Evolutionary conservation across 163 green algal genomes (phyloP).

Genomic region (Scenedesmus sp.): DNA sequence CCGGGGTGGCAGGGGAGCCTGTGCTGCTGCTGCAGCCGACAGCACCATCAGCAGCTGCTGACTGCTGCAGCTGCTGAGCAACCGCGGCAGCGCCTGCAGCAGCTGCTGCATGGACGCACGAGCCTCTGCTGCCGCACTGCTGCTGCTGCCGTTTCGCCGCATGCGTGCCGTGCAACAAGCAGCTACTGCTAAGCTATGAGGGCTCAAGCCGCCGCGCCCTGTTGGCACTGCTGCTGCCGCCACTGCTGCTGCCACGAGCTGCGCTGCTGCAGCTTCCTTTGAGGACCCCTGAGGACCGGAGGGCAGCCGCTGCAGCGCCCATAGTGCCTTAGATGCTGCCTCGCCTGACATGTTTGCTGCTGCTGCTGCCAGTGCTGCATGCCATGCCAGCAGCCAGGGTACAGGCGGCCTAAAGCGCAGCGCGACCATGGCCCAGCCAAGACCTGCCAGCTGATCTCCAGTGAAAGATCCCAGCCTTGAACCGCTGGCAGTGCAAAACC

Average conservation of each 20-base stretch:
- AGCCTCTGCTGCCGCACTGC: neutral
- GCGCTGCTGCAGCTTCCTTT: neutral
- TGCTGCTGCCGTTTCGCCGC: neutral
- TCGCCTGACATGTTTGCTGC: conserved; percentile 3
- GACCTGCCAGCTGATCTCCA: conserved; percentile 23
- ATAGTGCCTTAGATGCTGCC: conserved; percentile 10
- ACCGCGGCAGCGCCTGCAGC: neutral
- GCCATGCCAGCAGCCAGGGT: conserved; percentile 49
- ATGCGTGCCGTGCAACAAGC: neutral
- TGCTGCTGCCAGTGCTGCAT: neutral
- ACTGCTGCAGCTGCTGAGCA: conserved; percentile 6
- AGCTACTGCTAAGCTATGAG: conserved; percentile 24
- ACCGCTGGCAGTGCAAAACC: conserved; percentile 9
- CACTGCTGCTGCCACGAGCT: conserved; percentile 1
- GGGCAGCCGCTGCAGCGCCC: conserved; percentile 5
- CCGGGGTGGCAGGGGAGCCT: neutral
- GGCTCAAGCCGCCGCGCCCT: neutral
- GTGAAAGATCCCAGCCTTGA: neutral
- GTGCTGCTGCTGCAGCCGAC: conserved; percentile 30
- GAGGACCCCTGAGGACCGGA: neutral
- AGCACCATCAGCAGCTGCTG: conserved; percentile 34
- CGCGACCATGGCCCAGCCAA: conserved; percentile 26
- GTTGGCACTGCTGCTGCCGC: conserved; percentile 20
- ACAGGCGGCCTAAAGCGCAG: conserved; percentile 49
- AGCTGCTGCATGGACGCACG: conserved; percentile 30